These are phyloP conservation scores for Xylariaceae sp. DNA, from an alignment of 2,329 filamentous ascomycete genomes.

Conservation along the genomic window DNA sequence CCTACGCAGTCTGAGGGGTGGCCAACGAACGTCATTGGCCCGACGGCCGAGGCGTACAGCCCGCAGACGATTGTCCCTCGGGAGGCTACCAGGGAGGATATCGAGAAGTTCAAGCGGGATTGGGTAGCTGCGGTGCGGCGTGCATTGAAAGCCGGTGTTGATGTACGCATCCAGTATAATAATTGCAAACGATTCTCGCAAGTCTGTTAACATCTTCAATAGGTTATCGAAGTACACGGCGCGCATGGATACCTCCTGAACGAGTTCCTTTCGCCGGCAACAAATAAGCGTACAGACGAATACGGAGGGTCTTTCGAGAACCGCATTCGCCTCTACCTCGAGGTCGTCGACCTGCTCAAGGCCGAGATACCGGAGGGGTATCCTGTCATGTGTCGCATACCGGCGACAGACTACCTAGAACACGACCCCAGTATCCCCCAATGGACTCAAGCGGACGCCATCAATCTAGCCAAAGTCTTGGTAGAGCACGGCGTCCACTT, in stretches of 20 bases:
- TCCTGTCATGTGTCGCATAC: constrained; percentile 73
- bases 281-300: constrained; percentile 50
- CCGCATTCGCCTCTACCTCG: constrained; percentile 42
- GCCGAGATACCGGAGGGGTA: constrained; percentile 19
- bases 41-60: constrained; percentile 33
- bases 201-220: constrained; percentile 34
- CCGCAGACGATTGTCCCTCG: constrained; percentile 28
- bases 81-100: constrained; percentile 38
- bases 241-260: constrained; percentile 53
- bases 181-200: background rate
- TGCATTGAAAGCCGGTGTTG: constrained; percentile 39
- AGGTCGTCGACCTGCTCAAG: constrained; percentile 23
- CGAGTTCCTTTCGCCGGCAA: constrained; percentile 47
- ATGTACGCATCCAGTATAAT: constrained; percentile 26
- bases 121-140: constrained; percentile 38
- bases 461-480: constrained; percentile 64
- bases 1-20: constrained; percentile 35
- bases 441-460: constrained; percentile 69
- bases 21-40: constrained; percentile 34
- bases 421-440: constrained; percentile 57
- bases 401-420: constrained; percentile 77
- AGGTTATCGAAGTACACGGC: constrained; percentile 42
- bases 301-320: constrained; percentile 52
- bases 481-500: constrained; percentile 72
- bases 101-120: constrained; percentile 38